These are phyloP conservation scores for Coemansia guatemalensis DNA, from an alignment of 192 early-diverging fungal genomes.

Conservation along the genomic window DNA sequence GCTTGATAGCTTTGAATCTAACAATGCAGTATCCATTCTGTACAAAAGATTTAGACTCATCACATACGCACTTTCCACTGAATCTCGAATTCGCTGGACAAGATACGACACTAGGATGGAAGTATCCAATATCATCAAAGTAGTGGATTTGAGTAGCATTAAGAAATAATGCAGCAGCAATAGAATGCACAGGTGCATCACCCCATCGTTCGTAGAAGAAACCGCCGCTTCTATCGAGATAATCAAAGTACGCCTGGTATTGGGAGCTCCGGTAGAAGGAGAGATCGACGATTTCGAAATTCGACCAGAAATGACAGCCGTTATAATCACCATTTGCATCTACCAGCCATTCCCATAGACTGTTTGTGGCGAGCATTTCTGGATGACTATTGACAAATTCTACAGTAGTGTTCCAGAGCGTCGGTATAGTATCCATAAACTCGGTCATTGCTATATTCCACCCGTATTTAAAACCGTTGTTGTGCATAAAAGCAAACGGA, in stretches of 20 bases:
- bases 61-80: constrained; percentile 7
- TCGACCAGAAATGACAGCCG: constrained; percentile 81
- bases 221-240: constrained; percentile 72
- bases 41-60: constrained; percentile 9
- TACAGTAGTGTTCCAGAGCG: constrained; percentile 56
- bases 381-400: constrained; percentile 47
- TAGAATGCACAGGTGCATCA: constrained; percentile 71
- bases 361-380: constrained; percentile 25
- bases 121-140: constrained; percentile 74
- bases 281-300: constrained; percentile 73
- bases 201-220: constrained; percentile 86
- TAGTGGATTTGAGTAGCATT: constrained; percentile 61
- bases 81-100: neutral
- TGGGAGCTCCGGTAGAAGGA: no score
- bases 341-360: constrained; percentile 53
- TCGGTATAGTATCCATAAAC: constrained; percentile 54
- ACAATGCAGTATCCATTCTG: constrained; percentile 10
- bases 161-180: constrained; percentile 63
- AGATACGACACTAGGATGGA: constrained; percentile 35
- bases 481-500: constrained; percentile 72
- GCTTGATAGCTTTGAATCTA: constrained; percentile 5
- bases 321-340: constrained; percentile 59
- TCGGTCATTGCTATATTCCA: constrained; percentile 63
- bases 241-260: constrained; percentile 71
- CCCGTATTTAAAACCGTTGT: constrained; percentile 71